A percentile compares a stretch with the other conserved stretches of the same genome.
phyloP scores from a whole-genome alignment of 768 basidiomycete genomes.

The Amanita muscaria region DNA sequence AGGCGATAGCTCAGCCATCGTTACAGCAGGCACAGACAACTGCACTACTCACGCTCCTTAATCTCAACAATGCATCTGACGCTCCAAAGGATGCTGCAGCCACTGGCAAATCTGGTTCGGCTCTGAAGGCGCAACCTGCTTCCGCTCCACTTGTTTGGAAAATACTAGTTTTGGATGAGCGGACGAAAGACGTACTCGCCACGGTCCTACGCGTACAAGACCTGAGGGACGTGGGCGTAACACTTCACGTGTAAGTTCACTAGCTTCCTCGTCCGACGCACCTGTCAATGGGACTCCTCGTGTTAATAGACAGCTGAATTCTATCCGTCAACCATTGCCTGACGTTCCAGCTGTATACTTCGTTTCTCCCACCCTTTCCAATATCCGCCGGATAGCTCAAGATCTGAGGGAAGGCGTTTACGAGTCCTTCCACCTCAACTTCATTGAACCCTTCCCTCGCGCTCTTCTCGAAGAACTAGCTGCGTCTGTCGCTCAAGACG shows the following conservation, averaged over 20 bases:
- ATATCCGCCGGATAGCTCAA: constrained; percentile 85
- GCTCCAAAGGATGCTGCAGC: constrained; percentile 19
- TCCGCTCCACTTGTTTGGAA: constrained; percentile 89
- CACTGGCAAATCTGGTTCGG: constrained; percentile 30
- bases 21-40: constrained; percentile 85
- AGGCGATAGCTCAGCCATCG: constrained; percentile 37
- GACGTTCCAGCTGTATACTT: constrained; percentile 99
- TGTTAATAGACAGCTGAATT: constrained; percentile 73
- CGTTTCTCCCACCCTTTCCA: constrained; percentile 80
- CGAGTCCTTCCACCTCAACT: constrained; percentile 90
- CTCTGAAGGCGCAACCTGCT: constrained; percentile 41
- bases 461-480: constrained; percentile 91
- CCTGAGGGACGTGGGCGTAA: constrained; percentile 92
- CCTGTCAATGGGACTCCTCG: constrained; percentile 1
- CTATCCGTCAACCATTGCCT: constrained; percentile 76
- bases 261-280: constrained; percentile 5
- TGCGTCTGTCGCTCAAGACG: constrained; percentile 75
- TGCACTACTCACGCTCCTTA: constrained; percentile 78
- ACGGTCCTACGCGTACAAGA: constrained; percentile 95
- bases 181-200: constrained; percentile 93
- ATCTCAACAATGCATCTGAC: constrained; percentile 64
- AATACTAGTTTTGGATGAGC: constrained; percentile 87
- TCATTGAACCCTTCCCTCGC: constrained; percentile 86
- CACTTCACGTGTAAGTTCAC: constrained; percentile 83
- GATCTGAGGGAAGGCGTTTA: constrained; percentile 88